Evolutionary conservation across 805 yeast species (phyloP).

Genomic region (Candida multigemmis): DNA sequence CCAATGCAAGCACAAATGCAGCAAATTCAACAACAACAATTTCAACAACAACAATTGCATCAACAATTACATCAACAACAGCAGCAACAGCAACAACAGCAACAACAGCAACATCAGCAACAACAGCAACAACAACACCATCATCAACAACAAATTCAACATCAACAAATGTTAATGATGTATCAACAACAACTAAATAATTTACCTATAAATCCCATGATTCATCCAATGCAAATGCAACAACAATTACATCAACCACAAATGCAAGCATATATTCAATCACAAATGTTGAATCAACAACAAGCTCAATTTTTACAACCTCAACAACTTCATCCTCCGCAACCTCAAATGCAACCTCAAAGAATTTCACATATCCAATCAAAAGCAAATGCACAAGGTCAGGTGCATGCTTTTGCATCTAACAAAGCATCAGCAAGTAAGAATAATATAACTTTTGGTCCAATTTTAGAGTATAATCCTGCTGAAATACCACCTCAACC

Average conservation of each 20-base stretch:
- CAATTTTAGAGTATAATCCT: slow-evolving; percentile 32
- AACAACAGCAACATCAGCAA: slow-evolving; percentile 3
- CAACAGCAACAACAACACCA: slow-evolving; percentile 3
- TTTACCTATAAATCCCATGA: neutral
- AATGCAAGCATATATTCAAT: neutral
- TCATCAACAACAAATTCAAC: slow-evolving; percentile 1
- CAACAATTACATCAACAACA: slow-evolving; percentile 1
- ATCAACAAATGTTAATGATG: slow-evolving; percentile 1
- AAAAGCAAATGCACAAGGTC: too few relatives aligned
- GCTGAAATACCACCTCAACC: slow-evolving; percentile 12
- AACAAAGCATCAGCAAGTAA: too few relatives aligned
- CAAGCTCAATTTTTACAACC: slow-evolving; percentile 2
- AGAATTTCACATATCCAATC: slow-evolving; percentile 4
- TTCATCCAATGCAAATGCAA: slow-evolving; percentile 3
- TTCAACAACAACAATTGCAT: slow-evolving; percentile 4
- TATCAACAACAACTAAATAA: neutral
- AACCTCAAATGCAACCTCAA: slow-evolving; percentile 12
- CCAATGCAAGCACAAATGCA: slow-evolving; percentile 1
- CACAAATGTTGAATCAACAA: slow-evolving; percentile 1
- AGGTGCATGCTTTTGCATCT: too few relatives aligned
- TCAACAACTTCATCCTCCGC: slow-evolving; percentile 5
- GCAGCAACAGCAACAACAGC: slow-evolving; percentile 1
- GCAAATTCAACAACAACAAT: slow-evolving; percentile 5
- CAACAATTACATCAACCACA: slow-evolving; percentile 1
- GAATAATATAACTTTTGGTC: too few relatives aligned